A percentile compares a stretch with the other conserved stretches of the same genome.
Evolutionary conservation across 768 basidiomycete species (phyloP).

Genomic region (Collybia mongolica): DNA sequence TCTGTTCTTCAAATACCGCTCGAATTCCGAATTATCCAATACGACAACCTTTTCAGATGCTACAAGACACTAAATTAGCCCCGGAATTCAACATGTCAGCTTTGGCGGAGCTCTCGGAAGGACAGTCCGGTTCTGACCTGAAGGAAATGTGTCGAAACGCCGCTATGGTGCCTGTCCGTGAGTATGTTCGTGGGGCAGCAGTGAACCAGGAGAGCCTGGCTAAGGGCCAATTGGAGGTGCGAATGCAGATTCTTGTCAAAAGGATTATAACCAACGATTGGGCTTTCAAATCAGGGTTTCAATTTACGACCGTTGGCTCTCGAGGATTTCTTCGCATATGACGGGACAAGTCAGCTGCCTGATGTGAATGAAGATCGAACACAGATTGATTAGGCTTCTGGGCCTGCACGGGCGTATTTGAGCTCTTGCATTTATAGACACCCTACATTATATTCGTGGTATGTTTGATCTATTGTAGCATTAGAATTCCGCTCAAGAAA

Average conservation of each 20-base stretch:
- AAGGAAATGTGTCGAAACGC: conserved; percentile 92
- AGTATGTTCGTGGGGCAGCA: conserved; percentile 62
- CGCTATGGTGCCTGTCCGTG: conserved; percentile 89
- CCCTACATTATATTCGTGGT: too few species aligned
- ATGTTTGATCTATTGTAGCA: too few species aligned
- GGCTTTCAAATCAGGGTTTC: conserved; percentile 58
- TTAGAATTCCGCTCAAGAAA: too few species aligned
- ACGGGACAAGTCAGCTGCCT: conserved; percentile 37
- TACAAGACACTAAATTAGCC: conserved; percentile 71
- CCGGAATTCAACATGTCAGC: conserved; percentile 56
- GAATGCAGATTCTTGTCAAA: conserved; percentile 1
- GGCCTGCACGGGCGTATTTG: too few species aligned
- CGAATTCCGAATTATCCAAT: background rate
- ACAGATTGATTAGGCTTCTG: too few species aligned
- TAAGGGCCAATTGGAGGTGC: conserved; percentile 50
- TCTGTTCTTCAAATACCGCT: conserved; percentile 2
- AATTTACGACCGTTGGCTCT: conserved; percentile 69
- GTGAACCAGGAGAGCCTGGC: conserved; percentile 40
- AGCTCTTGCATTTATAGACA: too few species aligned
- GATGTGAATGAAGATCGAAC: conserved; percentile 7
- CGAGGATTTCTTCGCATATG: conserved; percentile 62
- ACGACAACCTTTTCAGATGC: conserved; percentile 57
- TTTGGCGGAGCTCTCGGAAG: conserved; percentile 70
- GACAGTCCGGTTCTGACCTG: conserved; percentile 87
- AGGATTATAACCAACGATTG: background rate